Percentiles rank a stretch among this genome's conserved stretches.
phyloP scores from a whole-genome alignment of 768 basidiomycete genomes.

The Lanmaoa rubissima region DNA sequence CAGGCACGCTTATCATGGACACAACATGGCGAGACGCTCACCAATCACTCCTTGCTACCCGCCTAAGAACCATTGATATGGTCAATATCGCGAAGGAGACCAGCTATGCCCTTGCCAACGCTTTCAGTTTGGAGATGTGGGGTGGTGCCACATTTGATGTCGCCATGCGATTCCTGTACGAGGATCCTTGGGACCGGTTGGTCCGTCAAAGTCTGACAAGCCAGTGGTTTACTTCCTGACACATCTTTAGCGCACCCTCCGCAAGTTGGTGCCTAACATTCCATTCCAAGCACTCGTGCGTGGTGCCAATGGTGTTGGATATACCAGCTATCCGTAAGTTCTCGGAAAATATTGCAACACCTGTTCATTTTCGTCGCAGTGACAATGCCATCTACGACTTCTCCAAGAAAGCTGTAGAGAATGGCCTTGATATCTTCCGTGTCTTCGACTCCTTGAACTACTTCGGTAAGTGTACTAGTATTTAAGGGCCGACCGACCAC shows the following conservation, averaged over 20 bases:
- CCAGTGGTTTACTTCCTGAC: conserved; percentile 11
- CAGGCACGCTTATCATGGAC: conserved; percentile 95
- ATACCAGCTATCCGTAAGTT: conserved; percentile 94
- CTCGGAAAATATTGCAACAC: not conserved
- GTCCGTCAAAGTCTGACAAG: conserved; percentile 40
- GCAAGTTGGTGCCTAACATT: conserved; percentile 97
- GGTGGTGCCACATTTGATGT: conserved; percentile 99
- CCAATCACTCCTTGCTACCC: conserved; percentile 95
- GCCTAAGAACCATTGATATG: conserved; percentile 95
- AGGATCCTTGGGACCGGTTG: conserved; percentile 99
- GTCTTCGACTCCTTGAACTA: conserved; percentile 99
- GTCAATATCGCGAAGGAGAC: conserved; percentile 98
- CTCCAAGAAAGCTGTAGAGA: conserved; percentile 99
- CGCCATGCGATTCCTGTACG: conserved; percentile 98
- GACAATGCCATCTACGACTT: conserved; percentile 99
- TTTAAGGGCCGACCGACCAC: not conserved
- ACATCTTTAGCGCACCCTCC: conserved; percentile 67
- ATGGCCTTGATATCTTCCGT: conserved; percentile 98
- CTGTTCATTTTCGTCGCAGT: conserved; percentile 37
- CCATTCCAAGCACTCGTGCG: conserved; percentile 98
- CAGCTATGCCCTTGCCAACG: conserved; percentile 89
- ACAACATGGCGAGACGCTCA: conserved; percentile 99
- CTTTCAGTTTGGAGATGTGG: conserved; percentile 98
- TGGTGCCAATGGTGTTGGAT: conserved; percentile 98
- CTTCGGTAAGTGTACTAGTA: conserved; percentile 60